Percentiles rank a stretch among this genome's conserved stretches.
Conservation (phyloP, 345 rosid genomes). For the Dipteronia sinensis region DNA sequence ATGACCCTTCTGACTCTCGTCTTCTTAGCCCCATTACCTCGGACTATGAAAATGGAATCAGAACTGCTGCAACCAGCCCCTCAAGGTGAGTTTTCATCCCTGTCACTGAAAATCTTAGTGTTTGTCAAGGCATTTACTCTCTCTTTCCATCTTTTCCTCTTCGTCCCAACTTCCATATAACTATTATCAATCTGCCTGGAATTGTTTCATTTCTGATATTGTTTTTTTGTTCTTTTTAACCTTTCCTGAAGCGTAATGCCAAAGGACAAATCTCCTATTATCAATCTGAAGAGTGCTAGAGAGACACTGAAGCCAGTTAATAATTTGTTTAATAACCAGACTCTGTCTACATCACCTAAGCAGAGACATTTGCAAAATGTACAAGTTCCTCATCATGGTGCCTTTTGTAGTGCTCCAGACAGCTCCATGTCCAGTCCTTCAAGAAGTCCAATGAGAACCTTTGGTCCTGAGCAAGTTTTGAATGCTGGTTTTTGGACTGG, state of each 20-base stretch:
- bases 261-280: slow-evolving; percentile 54
- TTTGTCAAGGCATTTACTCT: slow-evolving; percentile 1
- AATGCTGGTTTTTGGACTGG: slow-evolving; percentile 71
- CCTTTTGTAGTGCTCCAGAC: slow-evolving; percentile 81
- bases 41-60: slow-evolving; percentile 69
- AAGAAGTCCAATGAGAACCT: slow-evolving; percentile 87
- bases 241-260: slow-evolving; percentile 41
- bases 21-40: slow-evolving; percentile 68
- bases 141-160: background rate
- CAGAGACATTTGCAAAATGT: slow-evolving; percentile 65
- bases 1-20: slow-evolving; percentile 61
- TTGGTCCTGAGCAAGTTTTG: slow-evolving; percentile 63
- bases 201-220: slow-evolving; percentile 26
- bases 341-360: slow-evolving; percentile 60
- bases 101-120: slow-evolving; percentile 1
- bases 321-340: slow-evolving; percentile 46
- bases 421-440: slow-evolving; percentile 99
- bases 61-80: slow-evolving; percentile 57
- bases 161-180: background rate
- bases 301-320: slow-evolving; percentile 67
- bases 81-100: slow-evolving; percentile 53
- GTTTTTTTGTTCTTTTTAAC: background rate
- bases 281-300: slow-evolving; percentile 46
- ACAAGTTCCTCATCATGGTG: slow-evolving; percentile 68
- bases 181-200: background rate